Base-by-base conservation (phyloP, 2,329 filamentous ascomycete species). In the Scortechinia acanthostroma region DNA sequence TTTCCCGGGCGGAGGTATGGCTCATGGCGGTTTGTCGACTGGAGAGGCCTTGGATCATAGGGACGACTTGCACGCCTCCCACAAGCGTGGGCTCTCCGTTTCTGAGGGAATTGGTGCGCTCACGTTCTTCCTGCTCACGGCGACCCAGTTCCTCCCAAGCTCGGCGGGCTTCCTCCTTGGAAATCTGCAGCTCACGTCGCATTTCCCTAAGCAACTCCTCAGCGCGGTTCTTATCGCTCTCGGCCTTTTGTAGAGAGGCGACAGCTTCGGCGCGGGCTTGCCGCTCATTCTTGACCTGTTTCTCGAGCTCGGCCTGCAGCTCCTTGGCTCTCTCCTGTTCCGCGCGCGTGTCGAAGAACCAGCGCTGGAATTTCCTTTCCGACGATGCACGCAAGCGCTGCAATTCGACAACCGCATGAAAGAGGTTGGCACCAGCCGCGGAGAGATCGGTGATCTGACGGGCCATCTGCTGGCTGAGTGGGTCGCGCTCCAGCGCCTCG, bases 131-230 rank as follows among this genome's bases (percentile, higher is more conserved):
- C 58, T 96, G 89, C 63, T 97, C 93, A 44, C 90, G 81, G 44
- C 91, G 79, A 20, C 93, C 93, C 1, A 98, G 78, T 63, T 97
- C 93, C 66, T 98, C 93, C 93, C 93, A 98, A 1, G 93, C 93
- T 47, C 93, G 80, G 25, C 91, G 82, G 5, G 93, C 91, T 64
- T 98, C 93, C 54, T 96, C 91, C 58, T 95, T 96, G 30, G 91
- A 94, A 49, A 98, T 98, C 55, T 86, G 79, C 30, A 97, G 73
- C 64, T 98, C 93, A 50, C 93, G 88, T 54, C 86, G 86, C 86
- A 95, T 90, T 62, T 97, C 93, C 15, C 76, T 73, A n/a, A 95
- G 76, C 53, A 89, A 74, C 56, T 88, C 88, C 53, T 94, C 84
- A 0, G 81, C 77, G 56, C 80, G 81, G 28, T 70, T 67, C 52